A percentile compares a stretch with the other conserved stretches of the same genome.
These are phyloP conservation scores for Trichoderma erinaceum DNA, from an alignment of 495 filamentous ascomycete species.

Conservation along the genomic window DNA sequence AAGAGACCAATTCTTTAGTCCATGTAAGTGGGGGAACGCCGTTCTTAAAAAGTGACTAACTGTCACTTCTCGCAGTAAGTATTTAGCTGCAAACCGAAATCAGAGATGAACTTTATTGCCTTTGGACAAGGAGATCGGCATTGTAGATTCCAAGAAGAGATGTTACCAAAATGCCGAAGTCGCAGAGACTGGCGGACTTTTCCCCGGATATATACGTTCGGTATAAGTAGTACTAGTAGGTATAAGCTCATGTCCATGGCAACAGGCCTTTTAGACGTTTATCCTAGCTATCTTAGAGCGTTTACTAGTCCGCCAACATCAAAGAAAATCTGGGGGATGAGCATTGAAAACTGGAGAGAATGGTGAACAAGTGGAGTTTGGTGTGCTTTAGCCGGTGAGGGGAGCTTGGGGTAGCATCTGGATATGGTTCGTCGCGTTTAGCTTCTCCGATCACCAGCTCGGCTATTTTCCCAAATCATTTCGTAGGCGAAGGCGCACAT, in stretches of 20 bases:
- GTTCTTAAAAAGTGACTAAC: background rate
- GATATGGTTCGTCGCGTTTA: background rate
- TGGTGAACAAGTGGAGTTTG: background rate
- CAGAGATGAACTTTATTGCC: background rate
- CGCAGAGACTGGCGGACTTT: background rate
- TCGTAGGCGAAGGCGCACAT: background rate
- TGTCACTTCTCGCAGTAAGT: no score
- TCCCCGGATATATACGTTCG: background rate
- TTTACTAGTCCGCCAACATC: background rate
- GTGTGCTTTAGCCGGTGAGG: background rate
- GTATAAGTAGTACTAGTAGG: background rate
- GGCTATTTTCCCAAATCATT: constrained; percentile 6
- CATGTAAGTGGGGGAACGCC: background rate
- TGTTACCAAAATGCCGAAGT: background rate
- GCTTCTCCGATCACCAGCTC: background rate
- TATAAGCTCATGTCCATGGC: background rate
- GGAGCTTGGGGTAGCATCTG: background rate
- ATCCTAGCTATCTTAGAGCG: background rate
- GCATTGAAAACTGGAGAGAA: background rate
- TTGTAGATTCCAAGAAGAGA: background rate
- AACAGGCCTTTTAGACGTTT: constrained; percentile 1
- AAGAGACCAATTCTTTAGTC: background rate
- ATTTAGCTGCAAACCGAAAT: background rate
- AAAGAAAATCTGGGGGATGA: background rate
- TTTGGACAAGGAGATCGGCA: background rate